Conservation (phyloP, 164 flowering plant species). For the Kingdonia uniflora region DNA sequence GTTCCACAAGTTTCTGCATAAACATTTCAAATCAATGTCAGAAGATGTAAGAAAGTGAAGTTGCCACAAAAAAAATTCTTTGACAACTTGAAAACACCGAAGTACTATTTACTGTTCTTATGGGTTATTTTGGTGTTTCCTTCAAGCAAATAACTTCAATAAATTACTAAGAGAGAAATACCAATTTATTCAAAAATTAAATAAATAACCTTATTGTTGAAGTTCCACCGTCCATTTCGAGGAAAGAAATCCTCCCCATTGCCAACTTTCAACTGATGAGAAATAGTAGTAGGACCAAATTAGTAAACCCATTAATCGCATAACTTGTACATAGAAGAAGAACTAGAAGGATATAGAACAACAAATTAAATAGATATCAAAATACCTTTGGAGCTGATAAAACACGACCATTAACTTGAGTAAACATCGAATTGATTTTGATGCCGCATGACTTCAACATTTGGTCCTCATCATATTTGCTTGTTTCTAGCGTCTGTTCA, state of each 20-base stretch:
- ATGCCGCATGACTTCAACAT: conserved; percentile 58
- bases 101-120: no score
- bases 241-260: conserved; percentile 61
- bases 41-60: no score
- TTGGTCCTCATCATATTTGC: conserved; percentile 58
- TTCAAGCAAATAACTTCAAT: no score
- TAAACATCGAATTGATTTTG: conserved; percentile 39
- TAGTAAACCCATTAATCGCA: no score
- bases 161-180: no score
- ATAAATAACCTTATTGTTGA: conserved; percentile 58
- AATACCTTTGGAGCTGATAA: conserved; percentile 69
- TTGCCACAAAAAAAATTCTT: no score
- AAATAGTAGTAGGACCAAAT: not conserved
- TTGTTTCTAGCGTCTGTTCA: conserved; percentile 43
- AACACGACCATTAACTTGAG: conserved; percentile 81
- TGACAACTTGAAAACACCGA: no score
- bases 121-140: no score
- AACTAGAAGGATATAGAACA: not conserved
- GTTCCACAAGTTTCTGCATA: conserved; percentile 53
- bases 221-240: conserved; percentile 85
- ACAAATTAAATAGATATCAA: not conserved
- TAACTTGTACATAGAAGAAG: not conserved
- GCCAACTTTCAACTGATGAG: conserved; percentile 58
- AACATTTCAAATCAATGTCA: not conserved
- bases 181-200: not conserved